A percentile compares a stretch with the other conserved stretches of the same genome.
These are phyloP conservation scores for Thelonectria rubi DNA, from an alignment of 2,329 filamentous ascomycete genomes.

Conservation along the genomic window DNA sequence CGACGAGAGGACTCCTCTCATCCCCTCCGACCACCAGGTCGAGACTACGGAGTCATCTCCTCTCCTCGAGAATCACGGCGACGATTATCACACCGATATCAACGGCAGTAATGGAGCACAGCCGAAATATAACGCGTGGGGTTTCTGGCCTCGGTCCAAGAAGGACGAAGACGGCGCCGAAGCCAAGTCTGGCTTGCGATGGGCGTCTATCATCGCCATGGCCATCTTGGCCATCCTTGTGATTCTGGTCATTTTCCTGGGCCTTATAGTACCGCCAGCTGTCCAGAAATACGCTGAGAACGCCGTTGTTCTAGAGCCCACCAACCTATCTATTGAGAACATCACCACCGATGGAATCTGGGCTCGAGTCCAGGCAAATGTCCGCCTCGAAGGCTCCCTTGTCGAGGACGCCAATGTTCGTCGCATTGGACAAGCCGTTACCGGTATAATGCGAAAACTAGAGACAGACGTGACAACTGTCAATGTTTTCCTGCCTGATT, in stretches of 20 bases:
- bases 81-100: conserved; percentile 41
- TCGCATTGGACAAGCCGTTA: conserved; percentile 79
- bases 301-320: conserved; percentile 83
- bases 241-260: conserved; percentile 76
- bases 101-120: conserved; percentile 16
- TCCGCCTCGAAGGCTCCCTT: conserved; percentile 79
- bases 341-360: conserved; percentile 82
- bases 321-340: conserved; percentile 83
- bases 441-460: conserved; percentile 80
- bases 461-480: conserved; percentile 78
- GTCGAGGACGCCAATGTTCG: conserved; percentile 77
- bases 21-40: conserved; percentile 48
- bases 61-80: conserved; percentile 56
- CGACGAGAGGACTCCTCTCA: conserved; percentile 56
- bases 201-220: conserved; percentile 83
- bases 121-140: conserved; percentile 26
- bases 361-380: conserved; percentile 82
- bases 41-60: conserved; percentile 59
- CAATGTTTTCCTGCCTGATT: conserved; percentile 83
- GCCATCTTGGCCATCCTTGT: conserved; percentile 68
- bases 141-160: conserved; percentile 34
- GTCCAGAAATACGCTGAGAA: conserved; percentile 88
- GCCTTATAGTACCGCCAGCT: conserved; percentile 81
- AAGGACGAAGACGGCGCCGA: conserved; percentile 32
- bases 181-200: conserved; percentile 56